A percentile compares a stretch with the other conserved stretches of the same genome.
Evolutionary conservation across 164 flowering plant genomes (phyloP).

Genomic region (Magnolia officinalis): DNA sequence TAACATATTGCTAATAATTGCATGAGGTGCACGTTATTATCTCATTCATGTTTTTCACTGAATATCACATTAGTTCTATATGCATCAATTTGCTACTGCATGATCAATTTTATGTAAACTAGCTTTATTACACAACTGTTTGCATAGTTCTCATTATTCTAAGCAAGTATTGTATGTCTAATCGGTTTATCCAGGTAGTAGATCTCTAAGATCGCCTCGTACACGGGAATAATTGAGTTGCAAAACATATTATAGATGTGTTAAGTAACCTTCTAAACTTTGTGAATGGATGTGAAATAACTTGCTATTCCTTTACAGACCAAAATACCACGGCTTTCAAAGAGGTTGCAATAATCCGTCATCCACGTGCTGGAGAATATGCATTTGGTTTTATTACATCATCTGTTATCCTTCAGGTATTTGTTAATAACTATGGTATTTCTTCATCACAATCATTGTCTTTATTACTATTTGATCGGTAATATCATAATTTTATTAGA

Average conservation of each 20-base stretch:
- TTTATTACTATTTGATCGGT: neutral
- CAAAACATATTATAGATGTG: neutral
- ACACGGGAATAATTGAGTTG: neutral
- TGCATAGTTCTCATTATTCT: too few species aligned
- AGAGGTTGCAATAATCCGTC: slow-evolving; percentile 84
- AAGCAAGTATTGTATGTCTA: neutral
- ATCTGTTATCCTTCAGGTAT: slow-evolving; percentile 35
- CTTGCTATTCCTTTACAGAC: slow-evolving; percentile 33
- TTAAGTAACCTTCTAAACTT: neutral
- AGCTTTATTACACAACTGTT: too few species aligned
- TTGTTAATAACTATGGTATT: neutral
- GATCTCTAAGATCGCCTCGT: neutral
- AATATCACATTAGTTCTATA: too few species aligned
- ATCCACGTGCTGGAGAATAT: slow-evolving; percentile 88
- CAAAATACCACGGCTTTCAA: slow-evolving; percentile 82
- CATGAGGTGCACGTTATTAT: too few species aligned
- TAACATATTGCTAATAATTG: too few species aligned
- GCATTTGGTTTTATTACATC: slow-evolving; percentile 90
- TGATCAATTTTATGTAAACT: too few species aligned
- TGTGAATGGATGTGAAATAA: neutral
- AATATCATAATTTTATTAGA: too few species aligned
- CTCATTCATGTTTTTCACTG: too few species aligned
- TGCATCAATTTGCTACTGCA: too few species aligned
- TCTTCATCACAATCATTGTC: neutral
- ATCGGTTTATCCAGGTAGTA: neutral